A percentile compares a stretch with the other conserved stretches of the same genome.
Evolutionary conservation across 768 basidiomycete genomes (phyloP).

Genomic region (Boletus tomentosulus): DNA sequence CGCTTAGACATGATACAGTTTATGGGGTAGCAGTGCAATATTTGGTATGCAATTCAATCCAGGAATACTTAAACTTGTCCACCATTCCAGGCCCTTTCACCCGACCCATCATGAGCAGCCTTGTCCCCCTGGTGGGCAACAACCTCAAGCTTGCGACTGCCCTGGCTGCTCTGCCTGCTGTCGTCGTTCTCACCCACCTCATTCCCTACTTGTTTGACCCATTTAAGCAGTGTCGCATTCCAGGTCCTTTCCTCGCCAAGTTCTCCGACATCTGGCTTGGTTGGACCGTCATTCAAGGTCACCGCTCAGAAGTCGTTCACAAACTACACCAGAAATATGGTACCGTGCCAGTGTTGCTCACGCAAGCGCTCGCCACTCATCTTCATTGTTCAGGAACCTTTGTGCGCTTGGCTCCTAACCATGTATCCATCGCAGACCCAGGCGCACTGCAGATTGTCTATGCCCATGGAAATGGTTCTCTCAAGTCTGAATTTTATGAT

Average conservation of each 20-base stretch:
- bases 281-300: slow-evolving; percentile 57
- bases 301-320: slow-evolving; percentile 74
- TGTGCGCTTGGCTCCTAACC: slow-evolving; percentile 71
- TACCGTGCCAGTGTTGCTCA: slow-evolving; percentile 25
- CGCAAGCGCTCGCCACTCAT: not conserved
- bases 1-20: not conserved
- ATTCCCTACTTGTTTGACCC: slow-evolving; percentile 54
- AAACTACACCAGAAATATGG: slow-evolving; percentile 71
- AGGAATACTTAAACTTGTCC: not conserved
- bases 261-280: slow-evolving; percentile 76
- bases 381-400: slow-evolving; percentile 44
- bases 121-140: slow-evolving; percentile 2
- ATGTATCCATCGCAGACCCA: slow-evolving; percentile 74
- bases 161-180: slow-evolving; percentile 13
- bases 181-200: slow-evolving; percentile 30
- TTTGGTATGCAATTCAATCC: not conserved
- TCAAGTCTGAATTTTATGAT: slow-evolving; percentile 77
- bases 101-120: slow-evolving; percentile 15
- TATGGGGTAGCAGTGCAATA: not conserved
- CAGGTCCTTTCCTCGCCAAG: slow-evolving; percentile 69
- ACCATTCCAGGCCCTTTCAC: not conserved
- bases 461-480: slow-evolving; percentile 79
- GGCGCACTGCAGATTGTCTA: slow-evolving; percentile 73
- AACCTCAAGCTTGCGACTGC: slow-evolving; percentile 3
- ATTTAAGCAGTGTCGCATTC: slow-evolving; percentile 54